Conservation (phyloP, 2,329 filamentous ascomycete species). For the Penicillium sclerotigenum region DNA sequence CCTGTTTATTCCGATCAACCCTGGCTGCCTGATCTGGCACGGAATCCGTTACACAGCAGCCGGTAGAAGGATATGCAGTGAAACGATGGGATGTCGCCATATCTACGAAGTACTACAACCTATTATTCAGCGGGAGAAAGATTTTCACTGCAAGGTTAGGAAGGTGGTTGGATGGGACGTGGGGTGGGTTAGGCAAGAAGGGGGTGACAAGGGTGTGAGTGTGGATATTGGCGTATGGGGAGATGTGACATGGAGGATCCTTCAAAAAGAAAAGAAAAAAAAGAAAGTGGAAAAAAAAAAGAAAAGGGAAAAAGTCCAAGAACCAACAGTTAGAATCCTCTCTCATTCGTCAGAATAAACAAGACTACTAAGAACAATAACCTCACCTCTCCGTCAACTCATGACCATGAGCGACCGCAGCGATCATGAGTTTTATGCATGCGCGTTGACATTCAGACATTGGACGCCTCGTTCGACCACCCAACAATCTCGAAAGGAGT, state of each 20-base stretch:
- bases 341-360: background rate
- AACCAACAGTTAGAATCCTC: conserved; percentile 1
- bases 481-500: background rate
- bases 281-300: background rate
- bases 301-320: background rate
- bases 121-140: background rate
- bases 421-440: background rate
- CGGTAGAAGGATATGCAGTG: background rate
- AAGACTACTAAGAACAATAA: background rate
- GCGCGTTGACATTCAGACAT: background rate
- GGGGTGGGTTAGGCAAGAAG: background rate
- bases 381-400: background rate
- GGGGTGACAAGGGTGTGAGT: background rate
- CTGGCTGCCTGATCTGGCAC: background rate
- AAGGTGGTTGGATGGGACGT: background rate
- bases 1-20: background rate
- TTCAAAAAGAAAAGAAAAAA: background rate
- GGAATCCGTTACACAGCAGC: background rate
- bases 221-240: background rate
- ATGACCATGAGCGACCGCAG: background rate
- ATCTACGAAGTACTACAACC: background rate
- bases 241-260: conserved; percentile 1
- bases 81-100: background rate
- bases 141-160: background rate
- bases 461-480: background rate